Base-by-base conservation (phyloP, 768 basidiomycete genomes). In the Serpula lacrymans region DNA sequence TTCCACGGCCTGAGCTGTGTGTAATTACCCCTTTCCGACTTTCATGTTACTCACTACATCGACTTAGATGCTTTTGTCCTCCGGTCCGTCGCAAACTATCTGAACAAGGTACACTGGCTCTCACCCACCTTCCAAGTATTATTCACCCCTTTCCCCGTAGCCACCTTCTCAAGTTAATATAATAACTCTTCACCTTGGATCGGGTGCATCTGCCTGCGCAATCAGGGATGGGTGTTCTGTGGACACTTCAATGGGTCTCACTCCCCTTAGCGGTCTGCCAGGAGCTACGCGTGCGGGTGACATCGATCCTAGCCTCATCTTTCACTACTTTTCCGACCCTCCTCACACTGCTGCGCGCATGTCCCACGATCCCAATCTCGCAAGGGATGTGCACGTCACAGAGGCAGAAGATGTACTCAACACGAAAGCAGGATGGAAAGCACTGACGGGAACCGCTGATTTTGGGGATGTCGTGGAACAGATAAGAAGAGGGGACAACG, bases 241-340 rank as follows among this genome's bases (percentile, higher is more conserved):
- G 48, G 89, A 95, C 60, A 94, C 90, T 1, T 83, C 79, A 26
- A 96, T 96, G 93, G 92, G 91, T 3, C 74, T 96, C 26, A 93
- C 93, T 1, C 92, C 91, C 3, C 62, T 92, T n/a, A 80, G 80
- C 40, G 91, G 91, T 2, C 68, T 95, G 0, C 90, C 92, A 4
- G 92, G 93, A 12, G 90, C 88, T 2, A 94, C 92, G 1, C 82
- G 93, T 35, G 77, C 82, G 11, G 92, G 93, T 7, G 71, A 75
- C 2, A 69, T 94, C 53, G 93, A 96, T 60, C 88, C 91, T 11
- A 82, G 81, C 29, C 74, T 93, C 37, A 83, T 95, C 47, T 94
- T 95, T 65, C 92, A 95, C 55, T 83, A 84, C 57, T 94, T 95
- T 65, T 92, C 95, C 55, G 83, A 84, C 57, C 44, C 49, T 8